Evolutionary conservation across 2,329 filamentous ascomycete species (phyloP), one percentile per base, ranked within the genome.

Genomic region (Coniochaeta sp.): DNA sequence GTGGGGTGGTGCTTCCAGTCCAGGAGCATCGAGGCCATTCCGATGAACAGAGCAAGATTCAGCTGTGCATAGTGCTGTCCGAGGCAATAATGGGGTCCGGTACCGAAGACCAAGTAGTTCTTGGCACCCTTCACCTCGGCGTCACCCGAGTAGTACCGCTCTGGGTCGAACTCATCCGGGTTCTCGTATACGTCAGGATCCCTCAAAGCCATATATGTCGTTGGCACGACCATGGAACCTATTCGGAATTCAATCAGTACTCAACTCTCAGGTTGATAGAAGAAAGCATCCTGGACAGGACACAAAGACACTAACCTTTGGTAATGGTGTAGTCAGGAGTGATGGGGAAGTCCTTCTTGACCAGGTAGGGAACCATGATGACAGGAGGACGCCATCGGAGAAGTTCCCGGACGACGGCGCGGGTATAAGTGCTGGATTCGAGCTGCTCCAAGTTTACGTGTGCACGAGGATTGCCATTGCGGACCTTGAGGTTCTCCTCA

Each of bases 91-190:
- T 98, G 95, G 68, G 95, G 91, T 8, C 95, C 95, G 19, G 90
- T 93, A 69, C 95, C 95, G 68, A 99, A 98, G 19, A 98, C 93
- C 58, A 99, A 83, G 81, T 88, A 98, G 81, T 98, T 99, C 88
- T 97, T 98, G 71, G 88, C 79, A 40, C 86, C 86, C 77, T 87
- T 89, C 74, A 89, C 86, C 75, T 96, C 93, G 14, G 93, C 95
- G 68, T 93, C 89, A 62, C 93, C 95, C 1, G 83, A 85, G 74
- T 93, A 93, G 85, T 95, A 98, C 68, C 93, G 86, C 66, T 97
- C 92, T 1, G 93, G 93, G 69, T 96, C 89, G 72, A 92, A 98
- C 47, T 82, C 80, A 69, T 98, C 93, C 1, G 95, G 91, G 70
- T 95, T 89, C 59, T 90, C 85, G 73, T 98, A 99, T 9, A 93